These are phyloP conservation scores for Thielaviopsis populi DNA, from an alignment of 2,329 filamentous ascomycete species.

Conservation along the genomic window DNA sequence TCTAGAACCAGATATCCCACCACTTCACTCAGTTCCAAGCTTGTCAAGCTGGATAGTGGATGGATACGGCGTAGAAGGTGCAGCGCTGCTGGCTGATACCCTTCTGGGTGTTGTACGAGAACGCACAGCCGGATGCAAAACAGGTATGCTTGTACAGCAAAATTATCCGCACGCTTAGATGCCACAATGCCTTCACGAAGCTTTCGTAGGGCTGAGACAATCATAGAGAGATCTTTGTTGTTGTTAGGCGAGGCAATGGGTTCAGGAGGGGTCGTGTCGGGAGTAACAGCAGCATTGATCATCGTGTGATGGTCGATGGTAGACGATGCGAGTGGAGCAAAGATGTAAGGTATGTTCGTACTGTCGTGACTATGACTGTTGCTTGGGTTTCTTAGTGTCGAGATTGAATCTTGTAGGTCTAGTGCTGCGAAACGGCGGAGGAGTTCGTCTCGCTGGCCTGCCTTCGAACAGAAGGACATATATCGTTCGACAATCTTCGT, in stretches of 20 bases:
- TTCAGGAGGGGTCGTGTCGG: not conserved
- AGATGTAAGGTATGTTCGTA: not conserved
- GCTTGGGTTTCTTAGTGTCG: not conserved
- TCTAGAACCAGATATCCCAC: slow-evolving; percentile 73
- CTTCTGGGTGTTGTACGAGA: slow-evolving; percentile 66
- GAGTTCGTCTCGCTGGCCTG: slow-evolving; percentile 55
- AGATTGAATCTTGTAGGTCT: slow-evolving; percentile 17
- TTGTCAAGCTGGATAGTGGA: slow-evolving; percentile 48
- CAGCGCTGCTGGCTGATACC: slow-evolving; percentile 75
- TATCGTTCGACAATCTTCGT: slow-evolving; percentile 77
- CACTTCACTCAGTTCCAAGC: slow-evolving; percentile 63
- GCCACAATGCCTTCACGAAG: slow-evolving; percentile 80
- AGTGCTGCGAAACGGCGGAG: slow-evolving; percentile 60
- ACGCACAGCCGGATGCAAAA: slow-evolving; percentile 81
- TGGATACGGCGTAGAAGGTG: slow-evolving; percentile 64
- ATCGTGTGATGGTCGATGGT: not conserved
- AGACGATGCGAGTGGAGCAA: slow-evolving; percentile 14
- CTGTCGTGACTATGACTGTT: not conserved
- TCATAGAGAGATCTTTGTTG: slow-evolving; percentile 48
- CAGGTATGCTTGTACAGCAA: slow-evolving; percentile 77
- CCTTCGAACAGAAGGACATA: slow-evolving; percentile 71
- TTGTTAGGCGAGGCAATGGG: slow-evolving; percentile 19
- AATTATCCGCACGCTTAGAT: slow-evolving; percentile 58
- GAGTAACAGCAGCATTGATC: not conserved
- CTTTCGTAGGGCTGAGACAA: slow-evolving; percentile 77